Evolutionary conservation across 345 rosid species (phyloP), one percentile per base, ranked within the genome.

Genomic region (Arabidopsis thaliana): DNA sequence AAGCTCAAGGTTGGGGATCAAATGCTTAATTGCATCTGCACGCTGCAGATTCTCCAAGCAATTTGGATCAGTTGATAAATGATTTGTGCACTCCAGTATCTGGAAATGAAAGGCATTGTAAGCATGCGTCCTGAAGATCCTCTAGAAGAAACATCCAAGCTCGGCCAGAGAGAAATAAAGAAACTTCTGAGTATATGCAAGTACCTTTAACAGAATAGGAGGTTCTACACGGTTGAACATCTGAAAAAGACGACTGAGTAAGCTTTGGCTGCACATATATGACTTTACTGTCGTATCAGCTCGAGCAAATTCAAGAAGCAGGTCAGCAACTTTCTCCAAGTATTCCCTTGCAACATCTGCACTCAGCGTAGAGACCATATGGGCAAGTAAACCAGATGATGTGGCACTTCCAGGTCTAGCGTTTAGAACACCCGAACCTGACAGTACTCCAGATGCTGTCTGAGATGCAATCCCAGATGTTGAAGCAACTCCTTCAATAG

Each of bases 391-490:
- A 41, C 99, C 96, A 45, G 96, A 91, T 71, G 99, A 96, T 67
- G 99, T 89, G 44, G 98, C 86, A 81, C 99, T 89, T 79, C 98
- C 98, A 7, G 94, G 89, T 82, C 96, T 93, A 78, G 98, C 98
- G 87, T 89, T 91, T 81, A 94, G 72, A 80, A 94, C 93, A 60
- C 98, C 98, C 6, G 98, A 94, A 79, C 98, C 98, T 80, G 98
- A 94, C 42, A 94, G 81, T 48, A 91, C 93, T 51, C 98, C 97
- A 6, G 98, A 94, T 58, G 97, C 91, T 48, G 96, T 87, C 83
- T 88, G 98, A 73, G 97, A 94, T 80, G 84, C 93, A 76, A 88
- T 74, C 59, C 95, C 97, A 68, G 97, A 87, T 36, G 86, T 84
- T 22, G 97, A 88, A 72, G 93, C 89, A 52, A 84, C 85, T 75